Base-by-base conservation (phyloP, 805 yeast species). In the Ogataea ramenticola region DNA sequence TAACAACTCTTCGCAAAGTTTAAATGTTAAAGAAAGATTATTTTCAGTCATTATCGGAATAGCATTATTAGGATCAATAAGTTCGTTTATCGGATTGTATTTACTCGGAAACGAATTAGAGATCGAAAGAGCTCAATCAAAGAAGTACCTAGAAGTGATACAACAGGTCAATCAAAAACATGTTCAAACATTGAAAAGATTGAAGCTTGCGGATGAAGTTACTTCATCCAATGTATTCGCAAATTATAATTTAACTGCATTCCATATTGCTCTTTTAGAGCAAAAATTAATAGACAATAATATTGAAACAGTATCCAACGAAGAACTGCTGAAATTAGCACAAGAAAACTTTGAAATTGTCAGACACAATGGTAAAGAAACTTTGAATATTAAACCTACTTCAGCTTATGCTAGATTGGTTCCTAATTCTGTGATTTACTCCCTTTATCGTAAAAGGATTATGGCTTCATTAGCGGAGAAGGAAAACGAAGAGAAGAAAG, bases 201-300 rank as follows among this genome's bases (percentile, higher is more conserved):
- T 19, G 7, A 20, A 12, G 8, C n/a, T n/a, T n/a, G 17, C 24
- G 3, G 19, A 34, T 19, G 9, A n/a, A 15, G 37, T 19, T 3
- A 9, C 19, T 7, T 9, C 14, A 11, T 3, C 26, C 3, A 17
- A 20, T 19, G 12, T 24, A 20, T 34, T 19, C 4, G 17, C 37
- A 7, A 14, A 6, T 17, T 3, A n/a, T 3, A 19, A 7, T 10
- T n/a, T 36, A 9, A 73, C 78, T 79, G 64, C 71, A 1, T 58
- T 79, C 46, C 86, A 80, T 54, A 68, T 80, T 34, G 82, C 81
- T 4, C 55, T 80, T 60, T 58, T 80, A 39, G 63, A 82, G 39
- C 68, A 75, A 50, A 83, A 79, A 53, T 58, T 80, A 44, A 49
- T 56, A 7, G 80, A 77, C 24, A 53, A 58, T 9, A 82, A 80